Evolutionary conservation across 2,329 filamentous ascomycete genomes (phyloP).

Genomic region (Fonsecaea monophora): DNA sequence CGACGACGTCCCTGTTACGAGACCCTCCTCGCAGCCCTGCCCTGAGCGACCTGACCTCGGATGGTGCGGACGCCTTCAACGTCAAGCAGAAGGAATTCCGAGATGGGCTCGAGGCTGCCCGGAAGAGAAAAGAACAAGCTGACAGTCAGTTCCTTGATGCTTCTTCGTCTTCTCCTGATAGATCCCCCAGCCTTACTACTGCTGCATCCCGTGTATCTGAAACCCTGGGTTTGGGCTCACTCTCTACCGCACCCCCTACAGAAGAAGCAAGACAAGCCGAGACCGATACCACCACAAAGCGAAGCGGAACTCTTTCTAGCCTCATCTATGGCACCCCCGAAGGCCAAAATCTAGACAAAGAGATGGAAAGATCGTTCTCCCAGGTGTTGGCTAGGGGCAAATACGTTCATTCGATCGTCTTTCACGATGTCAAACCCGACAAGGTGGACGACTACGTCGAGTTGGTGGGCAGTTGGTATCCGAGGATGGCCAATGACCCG

Average conservation of each 20-base stretch:
- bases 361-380: slow-evolving; percentile 95
- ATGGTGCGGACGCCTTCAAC: slow-evolving; percentile 77
- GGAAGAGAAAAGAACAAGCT: slow-evolving; percentile 78
- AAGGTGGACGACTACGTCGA: slow-evolving; percentile 94
- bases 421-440: slow-evolving; percentile 94
- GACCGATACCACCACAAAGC: slow-evolving; percentile 65
- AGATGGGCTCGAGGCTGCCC: slow-evolving; percentile 75
- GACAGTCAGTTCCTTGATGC: slow-evolving; percentile 74
- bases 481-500: slow-evolving; percentile 79
- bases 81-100: slow-evolving; percentile 85
- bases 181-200: slow-evolving; percentile 43
- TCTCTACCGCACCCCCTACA: slow-evolving; percentile 59
- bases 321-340: slow-evolving; percentile 98
- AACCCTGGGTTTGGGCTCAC: slow-evolving; percentile 66
- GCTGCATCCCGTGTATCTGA: slow-evolving; percentile 45
- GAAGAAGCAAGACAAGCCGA: slow-evolving; percentile 67
- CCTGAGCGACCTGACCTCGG: slow-evolving; percentile 80
- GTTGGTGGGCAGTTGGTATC: slow-evolving; percentile 90
- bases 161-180: slow-evolving; percentile 48
- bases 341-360: slow-evolving; percentile 89
- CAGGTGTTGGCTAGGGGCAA: slow-evolving; percentile 94
- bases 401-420: slow-evolving; percentile 97
- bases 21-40: slow-evolving; percentile 67
- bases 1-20: slow-evolving; percentile 56
- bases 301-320: slow-evolving; percentile 77